Conservation (phyloP, 2,329 filamentous ascomycete species). For the Aspergillus sergii region DNA sequence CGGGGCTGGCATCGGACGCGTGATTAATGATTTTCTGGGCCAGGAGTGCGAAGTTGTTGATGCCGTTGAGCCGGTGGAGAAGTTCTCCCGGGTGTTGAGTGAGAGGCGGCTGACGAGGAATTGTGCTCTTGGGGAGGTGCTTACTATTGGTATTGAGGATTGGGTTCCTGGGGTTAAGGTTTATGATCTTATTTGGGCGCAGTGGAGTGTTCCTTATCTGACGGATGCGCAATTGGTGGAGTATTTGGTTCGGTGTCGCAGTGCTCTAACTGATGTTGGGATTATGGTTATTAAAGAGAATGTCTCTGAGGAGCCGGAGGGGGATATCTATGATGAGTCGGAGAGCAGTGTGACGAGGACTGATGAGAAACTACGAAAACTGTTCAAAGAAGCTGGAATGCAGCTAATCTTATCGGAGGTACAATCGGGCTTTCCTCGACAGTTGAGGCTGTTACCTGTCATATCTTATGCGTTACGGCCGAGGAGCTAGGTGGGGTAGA, state of each 20-base stretch:
- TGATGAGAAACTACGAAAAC: slow-evolving; percentile 68
- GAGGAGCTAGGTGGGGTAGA: slow-evolving; percentile 9
- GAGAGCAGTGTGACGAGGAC: slow-evolving; percentile 79
- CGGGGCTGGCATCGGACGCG: slow-evolving; percentile 76
- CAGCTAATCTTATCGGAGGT: slow-evolving; percentile 69
- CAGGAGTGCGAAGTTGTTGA: slow-evolving; percentile 71
- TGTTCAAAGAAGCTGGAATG: slow-evolving; percentile 72
- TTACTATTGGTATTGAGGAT: slow-evolving; percentile 72
- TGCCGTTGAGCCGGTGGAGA: slow-evolving; percentile 79
- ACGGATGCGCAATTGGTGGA: slow-evolving; percentile 71
- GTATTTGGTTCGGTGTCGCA: slow-evolving; percentile 66
- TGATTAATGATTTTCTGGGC: slow-evolving; percentile 75
- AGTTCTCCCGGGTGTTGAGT: slow-evolving; percentile 70
- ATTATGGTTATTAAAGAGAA: slow-evolving; percentile 84
- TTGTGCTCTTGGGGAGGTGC: slow-evolving; percentile 63
- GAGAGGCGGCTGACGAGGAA: slow-evolving; percentile 37
- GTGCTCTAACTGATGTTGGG: slow-evolving; percentile 46
- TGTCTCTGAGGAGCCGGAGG: slow-evolving; percentile 55
- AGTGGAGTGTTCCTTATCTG: slow-evolving; percentile 87
- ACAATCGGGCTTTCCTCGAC: slow-evolving; percentile 70
- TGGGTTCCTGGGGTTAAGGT: slow-evolving; percentile 57
- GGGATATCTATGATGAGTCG: slow-evolving; percentile 73
- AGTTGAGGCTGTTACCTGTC: slow-evolving; percentile 69
- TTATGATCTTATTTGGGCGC: slow-evolving; percentile 86
- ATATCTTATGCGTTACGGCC: slow-evolving; percentile 75